A percentile compares a stretch with the other conserved stretches of the same genome.
phyloP scores from a whole-genome alignment of 78 protist species.

The Mastigamoeba balamuthi region DNA sequence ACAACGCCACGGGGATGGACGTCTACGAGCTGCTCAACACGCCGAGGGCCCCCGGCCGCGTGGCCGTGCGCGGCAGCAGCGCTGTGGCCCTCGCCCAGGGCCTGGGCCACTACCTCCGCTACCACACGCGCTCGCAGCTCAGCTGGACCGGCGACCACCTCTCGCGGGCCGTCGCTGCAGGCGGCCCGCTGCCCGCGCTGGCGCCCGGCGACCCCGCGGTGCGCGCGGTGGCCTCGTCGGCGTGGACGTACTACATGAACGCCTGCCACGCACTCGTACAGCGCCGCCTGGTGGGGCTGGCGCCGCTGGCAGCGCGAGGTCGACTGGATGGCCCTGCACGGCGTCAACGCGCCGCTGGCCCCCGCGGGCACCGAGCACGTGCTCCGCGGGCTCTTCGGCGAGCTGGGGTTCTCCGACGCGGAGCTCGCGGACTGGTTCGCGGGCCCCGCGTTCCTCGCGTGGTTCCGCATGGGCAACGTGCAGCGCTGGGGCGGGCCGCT shows the following conservation, averaged over 20 bases:
- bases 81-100: no score
- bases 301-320: constrained; percentile 29
- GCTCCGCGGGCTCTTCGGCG: not conserved
- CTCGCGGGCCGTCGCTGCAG: not conserved
- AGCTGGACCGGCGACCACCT: not conserved
- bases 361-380: constrained; percentile 31
- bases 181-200: not conserved
- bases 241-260: constrained; percentile 16
- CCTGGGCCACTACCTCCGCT: not conserved
- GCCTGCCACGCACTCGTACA: constrained; percentile 8
- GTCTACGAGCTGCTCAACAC: no score
- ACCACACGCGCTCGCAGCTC: not conserved
- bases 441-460: constrained; percentile 62
- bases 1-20: no score
- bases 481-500: constrained; percentile 45
- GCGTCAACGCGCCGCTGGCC: constrained; percentile 41
- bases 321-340: constrained; percentile 58
- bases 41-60: no score
- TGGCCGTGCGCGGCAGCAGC: no score
- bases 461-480: constrained; percentile 50
- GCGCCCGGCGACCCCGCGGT: not conserved
- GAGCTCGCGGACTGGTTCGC: constrained; percentile 13
- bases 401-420: not conserved
- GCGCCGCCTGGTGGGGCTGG: constrained; percentile 8
- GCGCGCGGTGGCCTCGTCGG: no score